phyloP scores from a whole-genome alignment of 768 basidiomycete species.

The Suillus bovinus region DNA sequence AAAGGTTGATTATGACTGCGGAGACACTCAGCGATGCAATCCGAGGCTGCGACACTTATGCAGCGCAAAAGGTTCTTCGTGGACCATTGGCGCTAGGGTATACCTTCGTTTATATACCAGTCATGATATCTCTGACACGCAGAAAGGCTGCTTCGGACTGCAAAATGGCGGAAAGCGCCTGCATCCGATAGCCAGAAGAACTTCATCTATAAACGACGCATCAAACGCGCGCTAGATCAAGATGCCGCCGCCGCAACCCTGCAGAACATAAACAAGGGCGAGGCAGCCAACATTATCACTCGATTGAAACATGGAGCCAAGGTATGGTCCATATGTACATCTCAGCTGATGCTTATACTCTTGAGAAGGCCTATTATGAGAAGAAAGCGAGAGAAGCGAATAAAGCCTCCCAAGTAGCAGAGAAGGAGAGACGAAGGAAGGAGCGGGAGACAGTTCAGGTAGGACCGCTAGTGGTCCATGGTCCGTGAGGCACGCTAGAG shows the following conservation, averaged over 20 bases:
- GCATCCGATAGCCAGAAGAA: conserved; percentile 63
- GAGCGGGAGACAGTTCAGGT: conserved; percentile 60
- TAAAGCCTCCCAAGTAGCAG: conserved; percentile 34
- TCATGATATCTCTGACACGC: conserved; percentile 7
- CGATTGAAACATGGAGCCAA: conserved; percentile 76
- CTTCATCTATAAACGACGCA: conserved; percentile 56
- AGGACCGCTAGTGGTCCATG: conserved; percentile 45
- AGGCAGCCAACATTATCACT: conserved; percentile 77
- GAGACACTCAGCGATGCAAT: conserved; percentile 58
- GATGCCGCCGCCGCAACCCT: conserved; percentile 30
- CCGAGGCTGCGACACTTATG: conserved; percentile 71
- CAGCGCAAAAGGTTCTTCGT: conserved; percentile 50
- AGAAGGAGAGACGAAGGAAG: conserved; percentile 52
- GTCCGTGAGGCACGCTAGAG: conserved; percentile 10
- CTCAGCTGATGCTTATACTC: conserved; percentile 4
- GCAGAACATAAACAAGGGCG: conserved; percentile 65
- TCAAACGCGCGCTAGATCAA: conserved; percentile 26
- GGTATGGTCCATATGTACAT: conserved; percentile 37
- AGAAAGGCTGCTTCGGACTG: conserved; percentile 57
- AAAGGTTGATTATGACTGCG: conserved; percentile 55
- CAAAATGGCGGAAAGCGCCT: conserved; percentile 62
- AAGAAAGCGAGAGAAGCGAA: conserved; percentile 46
- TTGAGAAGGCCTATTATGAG: conserved; percentile 51
- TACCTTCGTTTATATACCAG: conserved; percentile 17
- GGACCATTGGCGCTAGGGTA: conserved; percentile 55